Base-by-base conservation (phyloP, 768 basidiomycete species). In the Mycena filopes region DNA sequence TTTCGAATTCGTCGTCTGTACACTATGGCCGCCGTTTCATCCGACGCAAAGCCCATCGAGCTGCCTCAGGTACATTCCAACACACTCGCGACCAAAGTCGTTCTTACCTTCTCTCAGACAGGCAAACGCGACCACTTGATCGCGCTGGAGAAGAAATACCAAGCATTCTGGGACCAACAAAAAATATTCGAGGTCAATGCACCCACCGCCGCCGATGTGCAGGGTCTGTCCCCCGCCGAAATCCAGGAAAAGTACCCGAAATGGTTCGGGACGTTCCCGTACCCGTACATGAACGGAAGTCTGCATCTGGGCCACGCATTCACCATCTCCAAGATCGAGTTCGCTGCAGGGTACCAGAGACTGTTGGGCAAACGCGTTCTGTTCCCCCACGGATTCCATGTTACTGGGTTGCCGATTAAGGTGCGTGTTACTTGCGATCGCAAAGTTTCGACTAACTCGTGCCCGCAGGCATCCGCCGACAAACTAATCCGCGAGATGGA, bases 341-440 rank as follows among this genome's bases (percentile, higher is more conserved):
- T 99, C 72, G 89, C 90, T 0, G 92, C 97, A 38, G 98, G 98
- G 29, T 99, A 93, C 78, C 90, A 99, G 79, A 85, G 97, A 45
- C 90, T 99, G 92, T 76, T 96, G 68, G 97, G 98, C 55, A 98
- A 98, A 81, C 86, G 94, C 18, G 95, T 92, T 29, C 79, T 99
- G 70, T 99, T 98, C 81, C 98, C 98, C n/a, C 92, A 96, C 73
- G 98, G 94, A 50, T 93, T 98, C 79, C 98, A 99, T 80, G 94
- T 93, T 71, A 99, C 98, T 7, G 98, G 98, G 36, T 93, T 99
- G 95, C 98, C 98, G 41, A 99, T 99, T 84, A 99, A 98, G 88
- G 97, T 94, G 66, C 63, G 90, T 80, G 16, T n/a, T n/a, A n/a
- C n/a, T n/a, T n/a, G n/a, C n/a, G n/a, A n/a, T n/a, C n/a, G n/a